Evolutionary conservation across 2,329 filamentous ascomycete species (phyloP).

Genomic region (Verticillium albo-atrum): DNA sequence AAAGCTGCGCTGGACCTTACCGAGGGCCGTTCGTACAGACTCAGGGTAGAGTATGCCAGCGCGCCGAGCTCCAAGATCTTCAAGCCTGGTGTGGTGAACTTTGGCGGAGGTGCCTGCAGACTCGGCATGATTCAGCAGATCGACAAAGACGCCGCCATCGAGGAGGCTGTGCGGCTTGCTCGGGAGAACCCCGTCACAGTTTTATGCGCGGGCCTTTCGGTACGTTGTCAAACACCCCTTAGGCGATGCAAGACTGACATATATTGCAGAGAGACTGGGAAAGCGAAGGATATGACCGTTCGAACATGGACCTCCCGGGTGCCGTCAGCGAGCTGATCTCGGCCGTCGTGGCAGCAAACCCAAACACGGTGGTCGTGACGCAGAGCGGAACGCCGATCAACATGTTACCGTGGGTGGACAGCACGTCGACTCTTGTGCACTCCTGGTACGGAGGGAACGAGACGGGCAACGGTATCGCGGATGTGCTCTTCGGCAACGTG

Average conservation of each 20-base stretch:
- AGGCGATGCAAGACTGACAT: not conserved
- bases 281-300: constrained; percentile 72
- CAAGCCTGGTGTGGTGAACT: not conserved
- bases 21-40: constrained; percentile 52
- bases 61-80: constrained; percentile 47
- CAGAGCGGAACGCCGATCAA: constrained; percentile 72
- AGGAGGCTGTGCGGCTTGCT: constrained; percentile 63
- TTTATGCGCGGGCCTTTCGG: constrained; percentile 71
- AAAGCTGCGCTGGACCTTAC: constrained; percentile 51
- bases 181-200: constrained; percentile 69
- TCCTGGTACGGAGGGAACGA: constrained; percentile 90
- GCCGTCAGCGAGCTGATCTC: constrained; percentile 66
- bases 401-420: constrained; percentile 61
- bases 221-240: too few species aligned
- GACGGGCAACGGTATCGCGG: constrained; percentile 74
- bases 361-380: constrained; percentile 67
- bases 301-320: constrained; percentile 72
- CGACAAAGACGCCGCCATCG: constrained; percentile 53
- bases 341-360: constrained; percentile 61
- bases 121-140: constrained; percentile 23
- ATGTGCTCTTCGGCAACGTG: constrained; percentile 68
- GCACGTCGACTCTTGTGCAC: constrained; percentile 59
- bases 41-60: constrained; percentile 55
- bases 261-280: constrained; percentile 63
- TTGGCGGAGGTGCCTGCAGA: not conserved